Evolutionary conservation across 768 basidiomycete genomes (phyloP), one percentile per base, ranked within the genome.

Genomic region (Albatrellus ellisii): DNA sequence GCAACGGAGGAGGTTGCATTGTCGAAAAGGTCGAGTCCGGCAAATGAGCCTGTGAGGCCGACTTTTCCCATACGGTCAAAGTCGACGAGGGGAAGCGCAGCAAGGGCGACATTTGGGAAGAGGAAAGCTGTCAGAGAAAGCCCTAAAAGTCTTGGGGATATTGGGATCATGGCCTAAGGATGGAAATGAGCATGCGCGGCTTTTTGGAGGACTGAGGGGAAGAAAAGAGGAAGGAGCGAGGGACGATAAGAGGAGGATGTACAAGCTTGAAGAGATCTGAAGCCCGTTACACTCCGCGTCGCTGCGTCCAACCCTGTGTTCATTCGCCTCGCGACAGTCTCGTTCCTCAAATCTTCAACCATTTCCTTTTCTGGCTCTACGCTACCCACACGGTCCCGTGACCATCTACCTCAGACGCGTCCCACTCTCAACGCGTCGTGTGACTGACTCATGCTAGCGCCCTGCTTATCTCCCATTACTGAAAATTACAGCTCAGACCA

Each of bases 41-140:
- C 73, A 56, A 97, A 99, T 26, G 84, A 69, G 44, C 94, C 94
- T 21, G 80, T 78, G 31, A 97, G 69, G 43, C 79, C 90, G 38
- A 97, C 90, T 42, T 70, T 79, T 49, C 94, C 94, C 87, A 99
- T 92, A 41, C 82, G 79, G 52, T 68, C 62, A 54, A 77, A 81
- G 59, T 85, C 82, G 52, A 84, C 66, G 46, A 66, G 62, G 5
- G 58, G 44, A 33, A 50, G 9, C 45, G 57, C 43, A 11, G 59
- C 56, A 41, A 52, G 34, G 47, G 50, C 58, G 50, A 52, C 61
- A 59, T 59, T 43, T 35, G 56, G 42, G 46, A 61, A 42, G 26
- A 60, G 37, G 32, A 61, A 38, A 31, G 60, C 33, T 26, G 41
- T 26, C 37, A 59, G 39, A 42, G 46, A 27, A 22, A 45, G 44